These are phyloP conservation scores for Gilbertella persicaria DNA, from an alignment of 371 early-diverging fungal species.

Conservation along the genomic window DNA sequence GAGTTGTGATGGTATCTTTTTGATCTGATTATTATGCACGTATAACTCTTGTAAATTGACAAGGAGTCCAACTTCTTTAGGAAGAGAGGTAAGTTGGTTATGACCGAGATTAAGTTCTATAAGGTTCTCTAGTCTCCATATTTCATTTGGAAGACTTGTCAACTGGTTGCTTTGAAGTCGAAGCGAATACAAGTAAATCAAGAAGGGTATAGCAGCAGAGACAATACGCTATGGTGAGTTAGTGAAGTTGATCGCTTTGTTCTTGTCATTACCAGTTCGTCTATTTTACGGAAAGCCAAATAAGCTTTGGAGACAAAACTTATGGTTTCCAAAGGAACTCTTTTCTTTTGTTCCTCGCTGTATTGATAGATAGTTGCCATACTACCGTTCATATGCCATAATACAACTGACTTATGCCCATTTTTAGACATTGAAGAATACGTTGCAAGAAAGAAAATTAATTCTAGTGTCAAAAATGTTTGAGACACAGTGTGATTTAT, in stretches of 20 bases:
- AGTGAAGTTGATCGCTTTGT: background rate
- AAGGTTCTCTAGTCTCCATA: constrained; percentile 68
- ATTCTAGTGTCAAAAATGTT: too few species aligned
- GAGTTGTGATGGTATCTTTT: constrained; percentile 82
- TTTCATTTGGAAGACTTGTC: constrained; percentile 69
- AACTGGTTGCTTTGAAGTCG: constrained; percentile 91
- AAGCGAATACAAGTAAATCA: constrained; percentile 69
- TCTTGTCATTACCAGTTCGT: constrained; percentile 25
- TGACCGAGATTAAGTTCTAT: constrained; percentile 82
- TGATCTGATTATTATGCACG: constrained; percentile 90
- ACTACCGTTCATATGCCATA: constrained; percentile 35
- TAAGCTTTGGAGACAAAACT: constrained; percentile 26
- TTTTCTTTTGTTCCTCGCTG: constrained; percentile 17
- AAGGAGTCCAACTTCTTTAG: constrained; percentile 87
- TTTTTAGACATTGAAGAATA: constrained; percentile 4
- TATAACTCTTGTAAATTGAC: constrained; percentile 81
- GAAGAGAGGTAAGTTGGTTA: constrained; percentile 83
- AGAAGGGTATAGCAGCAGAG: constrained; percentile 38
- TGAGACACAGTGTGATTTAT: too few species aligned
- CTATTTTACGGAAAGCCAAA: constrained; percentile 27
- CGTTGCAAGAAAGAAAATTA: too few species aligned
- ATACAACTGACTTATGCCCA: constrained; percentile 21
- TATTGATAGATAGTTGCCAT: constrained; percentile 28
- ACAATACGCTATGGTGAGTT: constrained; percentile 34
- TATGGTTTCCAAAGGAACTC: constrained; percentile 17